Evolutionary conservation across 495 filamentous ascomycete species (phyloP).

Genomic region (Neurospora sp.): DNA sequence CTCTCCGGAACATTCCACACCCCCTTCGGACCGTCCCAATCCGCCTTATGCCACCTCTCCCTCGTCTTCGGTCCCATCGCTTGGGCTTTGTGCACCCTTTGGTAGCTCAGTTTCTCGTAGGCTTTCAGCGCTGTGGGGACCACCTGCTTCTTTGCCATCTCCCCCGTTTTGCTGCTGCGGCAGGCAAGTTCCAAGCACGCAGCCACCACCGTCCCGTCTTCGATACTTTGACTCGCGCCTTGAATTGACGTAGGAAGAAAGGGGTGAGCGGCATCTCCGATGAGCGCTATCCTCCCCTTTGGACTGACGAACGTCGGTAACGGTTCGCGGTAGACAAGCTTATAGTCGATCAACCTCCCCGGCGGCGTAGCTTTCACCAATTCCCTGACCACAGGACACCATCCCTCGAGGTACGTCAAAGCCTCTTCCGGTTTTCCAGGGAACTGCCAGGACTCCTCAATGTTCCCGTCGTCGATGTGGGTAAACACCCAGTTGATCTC

Average conservation of each 20-base stretch:
- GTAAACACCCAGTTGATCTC: constrained; percentile 67
- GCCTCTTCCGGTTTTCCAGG: constrained; percentile 52
- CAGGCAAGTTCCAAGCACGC: constrained; percentile 43
- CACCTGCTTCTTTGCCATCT: background rate
- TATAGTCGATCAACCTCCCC: constrained; percentile 55
- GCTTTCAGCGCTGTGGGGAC: constrained; percentile 35
- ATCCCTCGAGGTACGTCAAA: constrained; percentile 47
- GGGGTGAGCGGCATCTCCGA: constrained; percentile 65
- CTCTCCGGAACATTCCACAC: constrained; percentile 49
- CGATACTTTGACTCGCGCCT: constrained; percentile 60
- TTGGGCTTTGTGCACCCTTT: constrained; percentile 45
- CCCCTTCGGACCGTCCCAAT: constrained; percentile 33
- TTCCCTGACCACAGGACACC: constrained; percentile 52
- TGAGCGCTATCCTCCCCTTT: constrained; percentile 46
- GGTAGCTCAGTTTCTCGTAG: constrained; percentile 43
- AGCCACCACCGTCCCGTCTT: constrained; percentile 60
- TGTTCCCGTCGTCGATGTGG: constrained; percentile 36
- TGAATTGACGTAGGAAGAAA: constrained; percentile 65
- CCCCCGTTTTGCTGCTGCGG: constrained; percentile 6
- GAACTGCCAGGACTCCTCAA: constrained; percentile 55
- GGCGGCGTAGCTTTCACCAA: constrained; percentile 51
- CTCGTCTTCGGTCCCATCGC: constrained; percentile 48
- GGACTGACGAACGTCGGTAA: constrained; percentile 55
- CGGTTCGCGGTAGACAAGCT: constrained; percentile 61
- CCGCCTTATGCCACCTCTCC: constrained; percentile 52